phyloP scores from a whole-genome alignment of 2,329 filamentous ascomycete species.

The Aspergillus sp. region DNA sequence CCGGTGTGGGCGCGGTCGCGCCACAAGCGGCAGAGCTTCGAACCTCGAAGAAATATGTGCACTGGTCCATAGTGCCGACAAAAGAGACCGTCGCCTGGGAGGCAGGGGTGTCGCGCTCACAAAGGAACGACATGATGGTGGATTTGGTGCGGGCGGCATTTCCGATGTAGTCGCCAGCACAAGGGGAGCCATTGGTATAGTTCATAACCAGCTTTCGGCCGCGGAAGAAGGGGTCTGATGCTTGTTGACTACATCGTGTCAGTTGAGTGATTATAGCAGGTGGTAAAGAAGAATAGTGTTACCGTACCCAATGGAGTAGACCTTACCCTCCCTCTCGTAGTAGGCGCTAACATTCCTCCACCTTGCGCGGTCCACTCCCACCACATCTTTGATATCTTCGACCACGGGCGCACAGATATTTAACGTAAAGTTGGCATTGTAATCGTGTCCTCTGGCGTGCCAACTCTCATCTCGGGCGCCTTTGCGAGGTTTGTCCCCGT shows the following conservation, averaged over 20 bases:
- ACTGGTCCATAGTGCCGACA: constrained; percentile 85
- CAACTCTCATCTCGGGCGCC: constrained; percentile 48
- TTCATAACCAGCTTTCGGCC: constrained; percentile 69
- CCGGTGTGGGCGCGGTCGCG: constrained; percentile 59
- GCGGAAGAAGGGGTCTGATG: constrained; percentile 49
- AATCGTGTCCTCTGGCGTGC: constrained; percentile 52
- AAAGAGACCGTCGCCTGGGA: constrained; percentile 75
- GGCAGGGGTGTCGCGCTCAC: constrained; percentile 75
- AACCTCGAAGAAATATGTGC: constrained; percentile 93
- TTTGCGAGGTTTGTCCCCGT: constrained; percentile 42
- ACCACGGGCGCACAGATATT: constrained; percentile 55
- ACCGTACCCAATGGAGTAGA: constrained; percentile 50
- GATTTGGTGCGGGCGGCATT: constrained; percentile 59
- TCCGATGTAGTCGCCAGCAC: constrained; percentile 42
- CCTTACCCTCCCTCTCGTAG: constrained; percentile 46
- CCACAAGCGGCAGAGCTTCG: constrained; percentile 83
- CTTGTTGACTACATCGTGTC: constrained; percentile 37
- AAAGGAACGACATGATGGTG: constrained; percentile 88
- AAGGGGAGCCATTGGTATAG: constrained; percentile 76
- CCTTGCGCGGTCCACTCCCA: constrained; percentile 43
- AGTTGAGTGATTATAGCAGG: neutral
- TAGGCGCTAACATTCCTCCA: constrained; percentile 54
- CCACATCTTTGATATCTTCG: constrained; percentile 49
- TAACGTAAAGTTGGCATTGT: constrained; percentile 53
- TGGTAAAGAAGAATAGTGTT: neutral